phyloP scores from a whole-genome alignment of 2,329 filamentous ascomycete species.

The Calonectria pauciramosa region DNA sequence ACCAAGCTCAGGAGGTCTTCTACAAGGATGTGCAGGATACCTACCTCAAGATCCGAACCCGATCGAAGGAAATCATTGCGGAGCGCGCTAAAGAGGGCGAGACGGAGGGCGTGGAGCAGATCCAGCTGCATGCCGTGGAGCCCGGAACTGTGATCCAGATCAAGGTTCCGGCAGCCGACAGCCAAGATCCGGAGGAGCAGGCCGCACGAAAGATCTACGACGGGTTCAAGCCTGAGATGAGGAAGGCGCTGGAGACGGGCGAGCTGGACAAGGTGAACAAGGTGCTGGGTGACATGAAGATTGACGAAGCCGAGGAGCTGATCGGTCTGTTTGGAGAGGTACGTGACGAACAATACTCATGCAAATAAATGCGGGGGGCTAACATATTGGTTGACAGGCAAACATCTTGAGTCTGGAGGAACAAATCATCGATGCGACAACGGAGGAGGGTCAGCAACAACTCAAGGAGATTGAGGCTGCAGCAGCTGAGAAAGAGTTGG shows the following conservation, averaged over 20 bases:
- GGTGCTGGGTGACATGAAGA: conserved; percentile 86
- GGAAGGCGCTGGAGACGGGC: conserved; percentile 87
- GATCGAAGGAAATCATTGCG: conserved; percentile 78
- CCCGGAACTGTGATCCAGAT: conserved; percentile 94
- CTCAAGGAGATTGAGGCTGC: conserved; percentile 78
- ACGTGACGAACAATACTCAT: conserved; percentile 43
- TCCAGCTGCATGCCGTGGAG: conserved; percentile 96
- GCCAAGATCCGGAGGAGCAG: conserved; percentile 74
- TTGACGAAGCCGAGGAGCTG: conserved; percentile 88
- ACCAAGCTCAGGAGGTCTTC: conserved; percentile 93
- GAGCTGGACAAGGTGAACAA: conserved; percentile 74
- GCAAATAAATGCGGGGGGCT: conserved; percentile 26
- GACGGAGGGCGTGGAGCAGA: conserved; percentile 88
- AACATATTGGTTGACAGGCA: conserved; percentile 62
- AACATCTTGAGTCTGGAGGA: conserved; percentile 93
- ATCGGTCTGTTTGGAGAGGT: conserved; percentile 84
- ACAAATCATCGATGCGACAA: conserved; percentile 95
- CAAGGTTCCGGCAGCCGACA: conserved; percentile 78
- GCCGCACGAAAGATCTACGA: conserved; percentile 84
- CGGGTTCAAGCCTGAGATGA: conserved; percentile 83
- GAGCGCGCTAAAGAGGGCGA: conserved; percentile 65
- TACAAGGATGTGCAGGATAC: conserved; percentile 92
- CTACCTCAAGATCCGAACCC: conserved; percentile 83
- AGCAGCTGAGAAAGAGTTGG: conserved; percentile 44
- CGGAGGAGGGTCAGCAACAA: conserved; percentile 84